phyloP scores from a whole-genome alignment of 164 flowering plant genomes.

The Tetrastigma voinierianum region DNA sequence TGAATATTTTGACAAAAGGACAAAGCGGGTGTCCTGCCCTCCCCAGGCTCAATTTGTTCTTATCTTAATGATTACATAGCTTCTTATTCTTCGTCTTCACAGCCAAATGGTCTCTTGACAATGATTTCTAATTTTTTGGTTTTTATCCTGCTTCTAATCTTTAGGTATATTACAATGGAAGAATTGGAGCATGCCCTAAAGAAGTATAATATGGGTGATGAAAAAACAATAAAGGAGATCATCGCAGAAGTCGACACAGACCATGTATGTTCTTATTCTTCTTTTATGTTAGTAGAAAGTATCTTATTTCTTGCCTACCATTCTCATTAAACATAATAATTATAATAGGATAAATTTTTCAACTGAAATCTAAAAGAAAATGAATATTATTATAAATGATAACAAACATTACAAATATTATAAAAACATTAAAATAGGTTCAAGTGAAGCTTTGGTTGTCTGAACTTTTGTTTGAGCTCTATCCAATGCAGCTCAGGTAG shows the following conservation, averaged over 20 bases:
- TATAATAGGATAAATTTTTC: no score
- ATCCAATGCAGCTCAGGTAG: no score
- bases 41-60: background rate
- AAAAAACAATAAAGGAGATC: slow-evolving; percentile 84
- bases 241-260: slow-evolving; percentile 97
- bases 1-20: slow-evolving; percentile 91
- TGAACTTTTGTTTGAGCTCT: no score
- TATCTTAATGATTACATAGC: no score
- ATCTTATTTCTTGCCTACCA: background rate
- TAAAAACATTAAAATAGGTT: no score
- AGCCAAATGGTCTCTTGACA: background rate
- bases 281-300: background rate
- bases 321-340: background rate
- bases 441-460: no score
- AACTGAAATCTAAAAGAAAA: no score
- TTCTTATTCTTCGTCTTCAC: background rate
- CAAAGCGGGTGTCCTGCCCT: slow-evolving; percentile 73
- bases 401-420: no score
- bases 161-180: slow-evolving; percentile 86
- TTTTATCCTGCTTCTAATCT: slow-evolving; percentile 1
- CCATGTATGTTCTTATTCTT: slow-evolving; percentile 39
- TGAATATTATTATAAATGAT: no score
- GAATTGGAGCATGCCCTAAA: slow-evolving; percentile 82
- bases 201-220: slow-evolving; percentile 88
- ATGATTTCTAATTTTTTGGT: slow-evolving; percentile 1